These are phyloP conservation scores for Tolypocladium endophyticum DNA, from an alignment of 2,329 filamentous ascomycete species.

Conservation along the genomic window DNA sequence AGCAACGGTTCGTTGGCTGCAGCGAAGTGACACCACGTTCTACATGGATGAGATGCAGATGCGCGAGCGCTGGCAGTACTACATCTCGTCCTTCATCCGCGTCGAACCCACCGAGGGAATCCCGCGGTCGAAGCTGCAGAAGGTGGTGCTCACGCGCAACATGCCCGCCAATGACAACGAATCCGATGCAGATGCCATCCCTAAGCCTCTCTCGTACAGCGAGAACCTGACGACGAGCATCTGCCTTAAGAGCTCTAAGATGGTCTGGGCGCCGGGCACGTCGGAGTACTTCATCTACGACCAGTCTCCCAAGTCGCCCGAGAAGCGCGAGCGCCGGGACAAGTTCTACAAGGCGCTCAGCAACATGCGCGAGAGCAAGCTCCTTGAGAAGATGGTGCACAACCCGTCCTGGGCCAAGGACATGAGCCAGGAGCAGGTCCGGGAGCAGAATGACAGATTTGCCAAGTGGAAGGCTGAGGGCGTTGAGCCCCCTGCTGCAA, in stretches of 20 bases:
- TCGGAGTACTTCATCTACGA: constrained; percentile 65
- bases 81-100: constrained; percentile 84
- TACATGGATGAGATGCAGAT: constrained; percentile 82
- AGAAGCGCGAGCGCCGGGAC: constrained; percentile 43
- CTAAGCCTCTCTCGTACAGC: constrained; percentile 49
- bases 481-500: constrained; percentile 17
- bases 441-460: constrained; percentile 60
- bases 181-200: constrained; percentile 51
- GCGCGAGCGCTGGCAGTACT: constrained; percentile 83
- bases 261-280: constrained; percentile 63
- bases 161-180: constrained; percentile 52
- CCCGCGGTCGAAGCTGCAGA: constrained; percentile 51
- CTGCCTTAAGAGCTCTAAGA: constrained; percentile 68
- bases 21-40: constrained; percentile 64
- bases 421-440: constrained; percentile 65
- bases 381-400: constrained; percentile 72
- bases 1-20: constrained; percentile 61
- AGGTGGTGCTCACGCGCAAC: constrained; percentile 62
- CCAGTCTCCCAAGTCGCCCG: constrained; percentile 54
- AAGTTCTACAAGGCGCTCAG: constrained; percentile 41
- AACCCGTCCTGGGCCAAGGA: constrained; percentile 74
- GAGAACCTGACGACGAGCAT: constrained; percentile 64
- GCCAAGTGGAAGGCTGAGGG: constrained; percentile 43
- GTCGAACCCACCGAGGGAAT: constrained; percentile 81
- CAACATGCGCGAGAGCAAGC: constrained; percentile 57